Evolutionary conservation across 306 rosid genomes (phyloP), one percentile per base, ranked within the genome.

Genomic region (Acacia confusa): DNA sequence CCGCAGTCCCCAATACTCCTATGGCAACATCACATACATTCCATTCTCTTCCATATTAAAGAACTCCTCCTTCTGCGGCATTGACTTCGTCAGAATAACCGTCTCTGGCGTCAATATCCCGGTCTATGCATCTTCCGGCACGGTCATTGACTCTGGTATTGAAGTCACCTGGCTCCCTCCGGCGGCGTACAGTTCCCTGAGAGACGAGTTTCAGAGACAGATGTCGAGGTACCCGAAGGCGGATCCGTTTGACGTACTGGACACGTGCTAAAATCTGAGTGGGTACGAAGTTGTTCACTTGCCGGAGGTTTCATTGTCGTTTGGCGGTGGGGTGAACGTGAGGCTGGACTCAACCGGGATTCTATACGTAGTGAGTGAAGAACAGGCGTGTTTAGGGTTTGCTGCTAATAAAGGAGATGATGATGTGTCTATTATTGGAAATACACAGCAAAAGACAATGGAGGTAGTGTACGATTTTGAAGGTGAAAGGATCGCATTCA

Each of bases 81-180:
- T 92, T 1, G 77, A 83, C 60, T 38, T 90, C 0, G 7, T 76
- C 4, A 89, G 89, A 5, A 84, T 94, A 34, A 34, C 69, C 10
- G 85, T 94, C 3, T 81, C 48, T 0, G 93, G 91, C 7, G 8
- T 17, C 10, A 76, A 65, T 3, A 47, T 94, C 10, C 52, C 91
- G 0, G 69, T 87, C 1, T 53, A 91, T 10, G 7, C 89, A 3
- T 70, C 91, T 10, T 0, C 89, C 0, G 94, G 94, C 8, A 65
- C 84, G 28, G 81, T 94, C 32, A 92, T 94, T 4, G 97, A 94
- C 76, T 90, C 98, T 0, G 98, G 95, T 24, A 92, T 91, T 4
- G 94, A 89, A 2, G 83, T 94, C 75, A 63, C 95, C 0, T 81
- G 94, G 19, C 67, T 92, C 50, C 97, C 94, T 0, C 91, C 95